Evolutionary conservation across 2,329 filamentous ascomycete genomes (phyloP), one percentile per base, ranked within the genome.

Genomic region (Graphilbum ipis-grandicollis): DNA sequence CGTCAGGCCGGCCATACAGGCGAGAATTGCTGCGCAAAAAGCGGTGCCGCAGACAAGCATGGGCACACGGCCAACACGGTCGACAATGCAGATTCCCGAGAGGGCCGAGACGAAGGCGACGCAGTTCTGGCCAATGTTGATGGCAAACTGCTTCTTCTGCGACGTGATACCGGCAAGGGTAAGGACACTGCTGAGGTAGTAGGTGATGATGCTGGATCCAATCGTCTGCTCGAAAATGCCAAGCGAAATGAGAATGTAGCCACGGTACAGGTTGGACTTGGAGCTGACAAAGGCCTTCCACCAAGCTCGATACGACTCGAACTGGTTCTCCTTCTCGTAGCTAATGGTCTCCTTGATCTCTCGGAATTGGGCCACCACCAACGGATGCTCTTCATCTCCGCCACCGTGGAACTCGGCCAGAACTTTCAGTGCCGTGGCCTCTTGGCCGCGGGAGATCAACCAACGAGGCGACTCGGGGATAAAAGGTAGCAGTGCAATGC

Each of bases 391-490:
- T 43, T 71, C 26, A 28, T 61, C 57, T 17, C 65, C 67, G 33
- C 68, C 60, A 33, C 66, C 65, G 40, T 71, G 67, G 38, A 63
- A 68, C 3, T 50, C 56, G 2, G 61, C 56, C 9, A 70, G 53
- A 7, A 68, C 56, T 8, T 33, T n/a, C 14, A 44, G 37, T 10
- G 64, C 64, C 39, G 68, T 59, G 2, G 61, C 56, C 1, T 51
- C 44, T 9, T 53, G 53, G 0, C 60, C 63, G 40, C 63, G 60
- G 0, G 56, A 56, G 26, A 67, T 52, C 6, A 66, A 49, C 64
- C 64, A 68, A 4, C 63, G 52, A 1, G 65, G 63, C 0, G 63
- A 66, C 28, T 55, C 51, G 9, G 60, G 60, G 6, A 64, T 49
- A 52, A 56, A 60, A 4, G 50, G 5, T 28, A 69, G 59, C 34